phyloP scores from a whole-genome alignment of 2,329 filamentous ascomycete genomes.

The Septoria petroselini region DNA sequence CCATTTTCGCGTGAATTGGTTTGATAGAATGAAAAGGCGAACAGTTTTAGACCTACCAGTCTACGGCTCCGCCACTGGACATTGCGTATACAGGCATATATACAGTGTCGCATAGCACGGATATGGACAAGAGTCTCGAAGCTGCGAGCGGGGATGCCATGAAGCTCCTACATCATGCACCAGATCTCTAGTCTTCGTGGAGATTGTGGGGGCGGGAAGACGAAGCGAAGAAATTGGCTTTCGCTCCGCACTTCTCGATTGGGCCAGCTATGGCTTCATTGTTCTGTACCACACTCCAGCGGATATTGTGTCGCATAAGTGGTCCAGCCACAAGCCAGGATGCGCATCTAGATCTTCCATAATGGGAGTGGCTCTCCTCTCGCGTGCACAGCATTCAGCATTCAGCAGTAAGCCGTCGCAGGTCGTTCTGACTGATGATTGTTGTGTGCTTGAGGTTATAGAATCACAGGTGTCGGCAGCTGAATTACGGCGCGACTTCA shows the following conservation, averaged over 20 bases:
- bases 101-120: slow-evolving; percentile 2
- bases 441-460: too few species aligned
- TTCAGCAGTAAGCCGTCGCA: too few species aligned
- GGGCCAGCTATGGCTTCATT: slow-evolving; percentile 1
- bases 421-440: too few species aligned
- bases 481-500: too few species aligned
- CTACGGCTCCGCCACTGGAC: neutral
- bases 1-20: slow-evolving; percentile 15
- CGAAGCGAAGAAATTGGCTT: slow-evolving; percentile 6
- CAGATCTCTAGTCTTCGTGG: neutral
- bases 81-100: neutral
- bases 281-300: neutral
- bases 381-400: too few species aligned
- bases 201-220: slow-evolving; percentile 1
- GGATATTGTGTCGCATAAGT: neutral
- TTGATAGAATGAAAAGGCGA: neutral
- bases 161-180: neutral
- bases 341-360: neutral
- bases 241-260: slow-evolving; percentile 15
- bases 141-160: slow-evolving; percentile 5
- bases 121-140: slow-evolving; percentile 2
- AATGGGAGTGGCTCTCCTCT: too few species aligned
- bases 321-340: neutral
- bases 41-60: neutral
- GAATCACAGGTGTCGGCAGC: too few species aligned